Percentiles rank a stretch among this genome's conserved stretches.
Conservation (phyloP, 2,329 filamentous ascomycete species). For the Cyphellophora attinorum region DNA sequence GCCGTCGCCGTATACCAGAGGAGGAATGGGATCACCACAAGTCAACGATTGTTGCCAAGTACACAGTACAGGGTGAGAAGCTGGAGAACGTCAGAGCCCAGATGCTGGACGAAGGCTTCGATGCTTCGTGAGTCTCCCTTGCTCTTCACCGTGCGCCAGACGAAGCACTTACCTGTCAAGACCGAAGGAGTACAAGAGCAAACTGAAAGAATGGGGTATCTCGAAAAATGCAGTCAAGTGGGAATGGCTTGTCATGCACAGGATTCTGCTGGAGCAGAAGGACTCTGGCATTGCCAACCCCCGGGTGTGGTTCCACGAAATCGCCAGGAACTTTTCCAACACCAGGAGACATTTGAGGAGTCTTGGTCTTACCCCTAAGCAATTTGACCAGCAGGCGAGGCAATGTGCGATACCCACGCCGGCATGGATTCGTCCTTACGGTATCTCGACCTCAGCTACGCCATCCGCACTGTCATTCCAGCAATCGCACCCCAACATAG, state of each 20-base stretch:
- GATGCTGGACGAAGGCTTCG: conserved; percentile 4
- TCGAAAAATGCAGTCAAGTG: conserved; percentile 3
- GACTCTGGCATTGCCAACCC: conserved; percentile 3
- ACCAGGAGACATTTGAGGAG: conserved; percentile 1
- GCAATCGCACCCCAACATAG: too few species aligned
- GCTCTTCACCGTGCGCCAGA: background rate
- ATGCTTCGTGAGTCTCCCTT: conserved; percentile 2
- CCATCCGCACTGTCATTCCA: too few species aligned
- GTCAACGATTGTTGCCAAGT: too few species aligned
- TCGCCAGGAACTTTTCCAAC: conserved; percentile 1
- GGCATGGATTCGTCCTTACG: background rate
- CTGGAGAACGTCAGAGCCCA: conserved; percentile 2
- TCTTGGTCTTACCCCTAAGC: too few species aligned
- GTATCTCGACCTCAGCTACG: too few species aligned
- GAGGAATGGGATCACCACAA: too few species aligned
- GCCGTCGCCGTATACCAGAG: too few species aligned
- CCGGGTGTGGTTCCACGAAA: conserved; percentile 4
- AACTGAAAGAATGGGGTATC: background rate
- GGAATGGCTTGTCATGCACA: conserved; percentile 5
- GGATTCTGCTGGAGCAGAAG: conserved; percentile 2
- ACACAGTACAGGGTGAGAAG: background rate
- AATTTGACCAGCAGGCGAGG: background rate
- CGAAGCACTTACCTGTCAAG: background rate
- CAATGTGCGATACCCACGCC: background rate
- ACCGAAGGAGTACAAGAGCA: conserved; percentile 2